Evolutionary conservation across 345 rosid genomes (phyloP).

Genomic region (Acer yangbiense): DNA sequence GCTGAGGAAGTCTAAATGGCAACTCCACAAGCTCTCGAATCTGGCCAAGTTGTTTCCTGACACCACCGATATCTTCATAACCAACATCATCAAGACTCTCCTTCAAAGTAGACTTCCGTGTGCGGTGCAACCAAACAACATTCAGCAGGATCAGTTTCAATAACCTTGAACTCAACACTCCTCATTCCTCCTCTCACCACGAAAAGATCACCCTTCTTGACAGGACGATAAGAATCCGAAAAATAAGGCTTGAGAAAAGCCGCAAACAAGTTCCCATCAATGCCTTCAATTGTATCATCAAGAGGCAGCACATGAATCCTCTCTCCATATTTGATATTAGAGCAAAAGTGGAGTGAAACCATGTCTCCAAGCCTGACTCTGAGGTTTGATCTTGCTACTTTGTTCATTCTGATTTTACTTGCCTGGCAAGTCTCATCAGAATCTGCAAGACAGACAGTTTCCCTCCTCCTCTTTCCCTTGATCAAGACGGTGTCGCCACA

Average conservation of each 20-base stretch:
- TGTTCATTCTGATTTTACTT: background rate
- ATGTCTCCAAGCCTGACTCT: background rate
- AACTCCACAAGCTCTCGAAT: conserved; percentile 5
- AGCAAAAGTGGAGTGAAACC: background rate
- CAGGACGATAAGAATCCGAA: background rate
- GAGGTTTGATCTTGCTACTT: background rate
- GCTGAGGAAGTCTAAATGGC: background rate
- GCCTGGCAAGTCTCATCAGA: background rate
- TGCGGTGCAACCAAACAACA: background rate
- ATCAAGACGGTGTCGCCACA: background rate
- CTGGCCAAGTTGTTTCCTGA: background rate
- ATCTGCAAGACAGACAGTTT: background rate
- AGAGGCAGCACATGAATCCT: background rate
- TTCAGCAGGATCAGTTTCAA: conserved; percentile 1
- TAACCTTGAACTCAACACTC: conserved; percentile 15
- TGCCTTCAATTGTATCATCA: conserved; percentile 4
- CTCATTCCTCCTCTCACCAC: conserved; percentile 11
- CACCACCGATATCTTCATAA: conserved; percentile 7
- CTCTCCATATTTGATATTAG: background rate
- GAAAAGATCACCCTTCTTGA: background rate
- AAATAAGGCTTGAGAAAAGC: background rate
- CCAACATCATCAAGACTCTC: background rate
- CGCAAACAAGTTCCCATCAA: background rate
- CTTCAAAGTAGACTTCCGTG: background rate
- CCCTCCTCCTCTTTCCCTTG: background rate